Percentiles rank a stretch among this genome's conserved stretches.
Evolutionary conservation across 2,329 filamentous ascomycete genomes (phyloP).

Genomic region (Ceratocystis eucalypticola): DNA sequence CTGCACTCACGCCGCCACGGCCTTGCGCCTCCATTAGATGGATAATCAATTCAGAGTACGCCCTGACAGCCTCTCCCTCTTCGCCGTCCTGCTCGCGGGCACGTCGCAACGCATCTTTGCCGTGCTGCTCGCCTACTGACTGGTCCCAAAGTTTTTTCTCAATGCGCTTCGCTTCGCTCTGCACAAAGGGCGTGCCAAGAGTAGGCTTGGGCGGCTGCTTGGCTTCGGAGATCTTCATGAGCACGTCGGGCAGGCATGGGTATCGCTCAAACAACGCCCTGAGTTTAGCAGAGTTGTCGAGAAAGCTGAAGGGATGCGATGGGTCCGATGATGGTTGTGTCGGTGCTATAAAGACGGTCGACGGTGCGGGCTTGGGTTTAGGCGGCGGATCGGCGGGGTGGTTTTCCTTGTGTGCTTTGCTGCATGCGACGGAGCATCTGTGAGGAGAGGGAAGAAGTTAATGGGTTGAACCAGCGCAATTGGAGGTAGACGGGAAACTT

Average conservation of each 20-base stretch:
- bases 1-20: slow-evolving; percentile 8
- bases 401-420: slow-evolving; percentile 37
- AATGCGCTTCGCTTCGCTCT: slow-evolving; percentile 17
- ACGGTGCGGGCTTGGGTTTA: slow-evolving; percentile 22
- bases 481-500: slow-evolving; percentile 24
- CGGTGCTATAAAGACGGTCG: slow-evolving; percentile 15
- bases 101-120: slow-evolving; percentile 39
- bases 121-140: slow-evolving; percentile 44
- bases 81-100: slow-evolving; percentile 38
- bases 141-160: slow-evolving; percentile 40
- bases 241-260: slow-evolving; percentile 35
- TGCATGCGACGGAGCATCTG: slow-evolving; percentile 48
- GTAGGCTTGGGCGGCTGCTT: slow-evolving; percentile 33
- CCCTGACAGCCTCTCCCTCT: slow-evolving; percentile 45
- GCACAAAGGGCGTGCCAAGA: slow-evolving; percentile 17
- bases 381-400: slow-evolving; percentile 33
- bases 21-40: slow-evolving; percentile 31
- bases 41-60: slow-evolving; percentile 46
- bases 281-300: slow-evolving; percentile 39
- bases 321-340: slow-evolving; percentile 18
- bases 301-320: slow-evolving; percentile 36
- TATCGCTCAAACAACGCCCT: slow-evolving; percentile 39
- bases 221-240: slow-evolving; percentile 36
- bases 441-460: slow-evolving; percentile 13
- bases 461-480: slow-evolving; percentile 12